These are phyloP conservation scores for Aspergillus floridensis DNA, from an alignment of 2,329 filamentous ascomycete species.

Conservation along the genomic window DNA sequence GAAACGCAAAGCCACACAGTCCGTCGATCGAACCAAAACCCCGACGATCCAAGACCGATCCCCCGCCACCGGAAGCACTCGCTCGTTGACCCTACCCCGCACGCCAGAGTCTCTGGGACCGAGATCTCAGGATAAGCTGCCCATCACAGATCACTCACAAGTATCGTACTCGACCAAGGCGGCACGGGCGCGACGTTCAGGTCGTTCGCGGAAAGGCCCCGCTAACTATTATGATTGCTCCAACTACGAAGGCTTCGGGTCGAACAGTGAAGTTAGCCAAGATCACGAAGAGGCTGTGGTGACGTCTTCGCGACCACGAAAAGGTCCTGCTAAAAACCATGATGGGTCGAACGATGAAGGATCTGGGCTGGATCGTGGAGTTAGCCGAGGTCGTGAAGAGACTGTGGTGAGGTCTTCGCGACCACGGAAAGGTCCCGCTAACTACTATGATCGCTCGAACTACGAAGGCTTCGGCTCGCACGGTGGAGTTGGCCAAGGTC, in stretches of 20 bases:
- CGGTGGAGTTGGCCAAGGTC: conserved; percentile 6
- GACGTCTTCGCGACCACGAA: neutral
- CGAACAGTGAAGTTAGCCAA: conserved; percentile 13
- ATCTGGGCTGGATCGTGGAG: too few species aligned
- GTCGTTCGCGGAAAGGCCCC: conserved; percentile 26
- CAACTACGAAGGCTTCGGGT: conserved; percentile 15
- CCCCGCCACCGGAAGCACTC: neutral
- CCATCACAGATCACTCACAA: neutral
- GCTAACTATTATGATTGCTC: conserved; percentile 32
- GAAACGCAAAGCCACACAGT: neutral
- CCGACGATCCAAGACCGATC: neutral
- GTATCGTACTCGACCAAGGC: neutral
- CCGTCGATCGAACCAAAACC: neutral
- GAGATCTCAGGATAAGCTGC: neutral
- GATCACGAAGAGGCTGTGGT: neutral
- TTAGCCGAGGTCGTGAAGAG: too few species aligned
- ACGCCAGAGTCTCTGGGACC: neutral
- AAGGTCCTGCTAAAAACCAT: neutral
- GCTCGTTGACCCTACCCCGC: neutral
- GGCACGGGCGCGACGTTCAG: conserved; percentile 24
- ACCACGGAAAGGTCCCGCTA: conserved; percentile 24
- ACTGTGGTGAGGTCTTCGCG: too few species aligned
- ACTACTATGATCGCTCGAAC: conserved; percentile 30
- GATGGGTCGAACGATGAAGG: neutral
- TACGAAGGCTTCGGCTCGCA: conserved; percentile 18